Evolutionary conservation across 306 rosid species (phyloP), one percentile per base, ranked within the genome.

Genomic region (Ceratonia siliqua): DNA sequence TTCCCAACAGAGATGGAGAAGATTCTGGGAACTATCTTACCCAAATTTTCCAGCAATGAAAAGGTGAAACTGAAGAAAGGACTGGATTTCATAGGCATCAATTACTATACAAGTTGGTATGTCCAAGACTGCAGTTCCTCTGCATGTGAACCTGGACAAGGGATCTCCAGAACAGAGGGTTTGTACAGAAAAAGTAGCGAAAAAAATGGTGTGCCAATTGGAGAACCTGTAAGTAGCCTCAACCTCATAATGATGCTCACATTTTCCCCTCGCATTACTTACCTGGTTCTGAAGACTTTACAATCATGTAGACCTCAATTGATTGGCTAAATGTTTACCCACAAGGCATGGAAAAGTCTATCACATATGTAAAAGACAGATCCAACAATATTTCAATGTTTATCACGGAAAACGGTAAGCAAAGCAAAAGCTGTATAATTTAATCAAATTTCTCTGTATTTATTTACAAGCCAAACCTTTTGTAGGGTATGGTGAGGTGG

Each of bases 401-500:
- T 74, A 84, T 92, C 24, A 85, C 97, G 0, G 96, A 92, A 83
- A 89, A 92, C 79, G 97, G 93, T 88, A 50, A 65, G 88, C 32
- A 35, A n/a, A 33, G 8, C 8, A 61, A 46, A 32, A 11, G 3
- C 12, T 58, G 18, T 6, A 30, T 15, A 9, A 32, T 32, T 30
- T 15, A 58, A 58, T 58, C 13, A 10, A 30, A 6, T 15, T 32
- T n/a, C 22, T 2, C 3, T n/a, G 24, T 3, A 8, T 18, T 18
- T 36, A 10, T 8, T 36, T 35, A 36, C 14, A 35, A 18, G 8
- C 1, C 24, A 61, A 36, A 61, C 27, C 48, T 3, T 33, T 62
- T 35, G 13, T 36, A 62, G 67, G 67, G 27, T 62, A 38, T 38
- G 49, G 48, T 21, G 49, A 38, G 30, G 2, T 1, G 18, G 50